Evolutionary conservation across 371 early-diverging fungal species (phyloP).

Genomic region (Polyrhizophydium stewartii): DNA sequence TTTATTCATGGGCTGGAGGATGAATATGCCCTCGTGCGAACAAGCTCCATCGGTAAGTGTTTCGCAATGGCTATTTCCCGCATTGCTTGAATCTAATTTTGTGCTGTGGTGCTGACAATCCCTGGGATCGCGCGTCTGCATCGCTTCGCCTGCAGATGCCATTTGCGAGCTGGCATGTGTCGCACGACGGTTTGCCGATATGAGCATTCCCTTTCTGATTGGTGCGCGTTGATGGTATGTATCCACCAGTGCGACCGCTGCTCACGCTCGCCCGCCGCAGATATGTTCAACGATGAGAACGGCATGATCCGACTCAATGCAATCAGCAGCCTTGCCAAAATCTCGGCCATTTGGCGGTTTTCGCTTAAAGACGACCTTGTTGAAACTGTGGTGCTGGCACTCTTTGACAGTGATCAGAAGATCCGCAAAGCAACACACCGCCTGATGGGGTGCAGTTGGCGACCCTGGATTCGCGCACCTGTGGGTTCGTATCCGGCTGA

Average conservation of each 20-base stretch:
- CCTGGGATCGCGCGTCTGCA: too few relatives aligned
- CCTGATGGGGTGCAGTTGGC: not conserved
- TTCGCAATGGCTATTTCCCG: too few relatives aligned
- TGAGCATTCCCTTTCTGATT: constrained; percentile 1
- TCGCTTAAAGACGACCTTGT: not conserved
- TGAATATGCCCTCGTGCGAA: not conserved
- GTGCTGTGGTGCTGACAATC: too few relatives aligned
- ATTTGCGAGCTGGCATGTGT: constrained; percentile 3
- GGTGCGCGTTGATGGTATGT: not conserved
- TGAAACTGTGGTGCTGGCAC: not conserved
- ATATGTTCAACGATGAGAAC: constrained; percentile 5
- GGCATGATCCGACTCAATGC: not conserved
- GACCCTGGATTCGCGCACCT: too few relatives aligned
- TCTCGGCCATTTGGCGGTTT: not conserved
- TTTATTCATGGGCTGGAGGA: constrained; percentile 5
- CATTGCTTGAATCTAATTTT: too few relatives aligned
- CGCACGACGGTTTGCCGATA: not conserved
- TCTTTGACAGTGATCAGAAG: not conserved
- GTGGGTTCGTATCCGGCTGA: too few relatives aligned
- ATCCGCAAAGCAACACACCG: not conserved
- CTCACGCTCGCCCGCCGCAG: not conserved
- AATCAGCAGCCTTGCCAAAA: not conserved
- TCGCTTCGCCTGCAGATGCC: not conserved
- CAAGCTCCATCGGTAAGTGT: constrained; percentile 1
- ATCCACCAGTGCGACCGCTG: not conserved